Evolutionary conservation across 2,329 filamentous ascomycete genomes (phyloP).

Genomic region (Rhynchosporium graminicola): DNA sequence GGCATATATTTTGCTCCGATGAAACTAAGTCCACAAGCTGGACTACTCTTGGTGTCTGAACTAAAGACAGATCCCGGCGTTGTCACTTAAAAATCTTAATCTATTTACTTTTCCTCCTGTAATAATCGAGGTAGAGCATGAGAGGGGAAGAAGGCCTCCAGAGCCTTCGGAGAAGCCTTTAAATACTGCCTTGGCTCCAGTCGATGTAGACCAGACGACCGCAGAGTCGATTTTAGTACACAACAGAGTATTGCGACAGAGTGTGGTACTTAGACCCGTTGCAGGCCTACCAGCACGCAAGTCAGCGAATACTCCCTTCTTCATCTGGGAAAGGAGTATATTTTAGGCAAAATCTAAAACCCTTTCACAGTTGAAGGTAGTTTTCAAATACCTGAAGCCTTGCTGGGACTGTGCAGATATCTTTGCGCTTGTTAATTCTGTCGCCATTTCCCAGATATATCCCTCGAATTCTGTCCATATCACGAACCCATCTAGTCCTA

Average conservation of each 20-base stretch:
- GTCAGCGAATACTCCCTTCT: background rate
- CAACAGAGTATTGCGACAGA: background rate
- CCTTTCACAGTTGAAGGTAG: too few relatives aligned
- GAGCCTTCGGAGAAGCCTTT: background rate
- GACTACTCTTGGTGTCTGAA: too few relatives aligned
- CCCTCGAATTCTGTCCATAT: background rate
- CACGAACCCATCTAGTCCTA: too few relatives aligned
- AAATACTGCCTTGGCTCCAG: background rate
- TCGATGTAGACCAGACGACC: background rate
- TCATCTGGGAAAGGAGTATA: too few relatives aligned
- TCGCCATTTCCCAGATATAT: background rate
- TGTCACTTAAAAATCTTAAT: background rate
- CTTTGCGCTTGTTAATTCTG: background rate
- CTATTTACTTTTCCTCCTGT: background rate
- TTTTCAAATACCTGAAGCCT: background rate
- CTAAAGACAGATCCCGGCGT: too few relatives aligned
- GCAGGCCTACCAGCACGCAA: background rate
- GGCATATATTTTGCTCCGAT: too few relatives aligned
- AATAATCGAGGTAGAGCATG: background rate
- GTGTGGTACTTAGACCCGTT: background rate
- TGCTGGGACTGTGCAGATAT: background rate
- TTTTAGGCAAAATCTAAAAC: too few relatives aligned
- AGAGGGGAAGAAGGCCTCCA: background rate
- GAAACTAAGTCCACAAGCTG: too few relatives aligned
- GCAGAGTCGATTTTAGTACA: background rate